A percentile compares a stretch with the other conserved stretches of the same genome.
phyloP scores from a whole-genome alignment of 805 yeast genomes.

The Candida ascalaphidarum region DNA sequence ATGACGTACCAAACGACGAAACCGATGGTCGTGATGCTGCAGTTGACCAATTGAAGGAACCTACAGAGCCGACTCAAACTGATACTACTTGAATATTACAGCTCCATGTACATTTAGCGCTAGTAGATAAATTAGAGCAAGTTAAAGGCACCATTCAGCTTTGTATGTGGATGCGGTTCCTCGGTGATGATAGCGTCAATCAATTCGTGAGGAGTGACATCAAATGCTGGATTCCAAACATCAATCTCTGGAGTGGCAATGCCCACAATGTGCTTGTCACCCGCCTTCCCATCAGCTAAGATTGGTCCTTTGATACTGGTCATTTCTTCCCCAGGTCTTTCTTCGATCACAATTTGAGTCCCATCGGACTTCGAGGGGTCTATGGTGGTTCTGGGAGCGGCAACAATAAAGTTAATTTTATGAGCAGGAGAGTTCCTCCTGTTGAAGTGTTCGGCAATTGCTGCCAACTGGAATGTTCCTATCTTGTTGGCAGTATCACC shows the following conservation, averaged over 20 bases:
- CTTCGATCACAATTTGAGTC: conserved; percentile 73
- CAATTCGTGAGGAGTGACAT: conserved; percentile 75
- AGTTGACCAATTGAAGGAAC: too few species aligned
- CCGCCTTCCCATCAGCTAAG: conserved; percentile 17
- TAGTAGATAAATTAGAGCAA: conserved; percentile 13
- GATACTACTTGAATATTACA: neutral
- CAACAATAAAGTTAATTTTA: conserved; percentile 77
- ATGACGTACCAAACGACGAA: too few species aligned
- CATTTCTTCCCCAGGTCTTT: conserved; percentile 75
- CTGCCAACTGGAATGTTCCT: conserved; percentile 86
- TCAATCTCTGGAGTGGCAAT: conserved; percentile 77
- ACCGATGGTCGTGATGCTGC: too few species aligned
- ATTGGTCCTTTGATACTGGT: conserved; percentile 61
- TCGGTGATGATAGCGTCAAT: conserved; percentile 92
- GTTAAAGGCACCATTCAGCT: conserved; percentile 44
- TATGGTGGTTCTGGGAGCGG: conserved; percentile 91
- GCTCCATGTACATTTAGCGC: neutral
- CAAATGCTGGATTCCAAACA: conserved; percentile 97
- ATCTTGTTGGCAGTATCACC: conserved; percentile 97
- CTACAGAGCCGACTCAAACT: neutral
- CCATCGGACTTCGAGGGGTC: conserved; percentile 64
- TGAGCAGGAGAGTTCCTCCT: conserved; percentile 5
- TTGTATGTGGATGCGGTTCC: conserved; percentile 43
- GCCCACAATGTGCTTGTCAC: conserved; percentile 47
- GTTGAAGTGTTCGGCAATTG: conserved; percentile 50